A percentile compares a stretch with the other conserved stretches of the same genome.
These are phyloP conservation scores for Corylus avellana DNA, from an alignment of 306 rosid genomes.

Conservation along the genomic window DNA sequence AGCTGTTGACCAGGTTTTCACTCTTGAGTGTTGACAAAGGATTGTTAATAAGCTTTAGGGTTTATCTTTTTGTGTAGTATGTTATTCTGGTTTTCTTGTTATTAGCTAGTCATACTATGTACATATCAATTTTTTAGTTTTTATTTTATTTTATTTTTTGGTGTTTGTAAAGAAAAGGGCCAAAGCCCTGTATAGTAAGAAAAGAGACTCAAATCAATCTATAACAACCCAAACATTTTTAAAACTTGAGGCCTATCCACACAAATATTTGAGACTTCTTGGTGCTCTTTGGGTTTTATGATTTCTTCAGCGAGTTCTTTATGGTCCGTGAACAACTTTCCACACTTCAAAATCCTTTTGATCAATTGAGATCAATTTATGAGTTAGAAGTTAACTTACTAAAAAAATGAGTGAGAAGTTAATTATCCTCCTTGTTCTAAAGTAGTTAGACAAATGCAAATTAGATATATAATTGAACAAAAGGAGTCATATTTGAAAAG, in stretches of 20 bases:
- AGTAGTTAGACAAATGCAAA: not conserved
- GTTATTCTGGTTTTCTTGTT: not conserved
- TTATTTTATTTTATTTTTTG: not conserved
- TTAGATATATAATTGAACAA: not conserved
- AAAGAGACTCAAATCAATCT: not conserved
- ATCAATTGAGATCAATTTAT: not conserved
- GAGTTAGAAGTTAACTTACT: too few relatives aligned
- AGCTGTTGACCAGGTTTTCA: not conserved
- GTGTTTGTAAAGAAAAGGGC: not conserved
- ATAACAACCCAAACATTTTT: not conserved
- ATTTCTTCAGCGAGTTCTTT: not conserved
- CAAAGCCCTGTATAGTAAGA: not conserved
- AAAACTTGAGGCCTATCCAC: not conserved
- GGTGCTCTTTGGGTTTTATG: not conserved
- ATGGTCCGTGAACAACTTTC: not conserved
- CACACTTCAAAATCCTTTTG: not conserved
- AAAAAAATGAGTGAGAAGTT: not conserved
- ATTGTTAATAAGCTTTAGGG: not conserved
- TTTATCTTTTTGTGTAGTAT: not conserved
- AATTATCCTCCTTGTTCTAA: not conserved
- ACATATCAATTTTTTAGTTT: not conserved
- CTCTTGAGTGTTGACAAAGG: not conserved
- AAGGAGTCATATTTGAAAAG: not conserved
- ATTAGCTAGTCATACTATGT: not conserved
- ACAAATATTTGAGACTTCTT: not conserved